Percentiles rank a stretch among this genome's conserved stretches.
Conservation (phyloP, 2,329 filamentous ascomycete species). For the Graphilbum fragrans region DNA sequence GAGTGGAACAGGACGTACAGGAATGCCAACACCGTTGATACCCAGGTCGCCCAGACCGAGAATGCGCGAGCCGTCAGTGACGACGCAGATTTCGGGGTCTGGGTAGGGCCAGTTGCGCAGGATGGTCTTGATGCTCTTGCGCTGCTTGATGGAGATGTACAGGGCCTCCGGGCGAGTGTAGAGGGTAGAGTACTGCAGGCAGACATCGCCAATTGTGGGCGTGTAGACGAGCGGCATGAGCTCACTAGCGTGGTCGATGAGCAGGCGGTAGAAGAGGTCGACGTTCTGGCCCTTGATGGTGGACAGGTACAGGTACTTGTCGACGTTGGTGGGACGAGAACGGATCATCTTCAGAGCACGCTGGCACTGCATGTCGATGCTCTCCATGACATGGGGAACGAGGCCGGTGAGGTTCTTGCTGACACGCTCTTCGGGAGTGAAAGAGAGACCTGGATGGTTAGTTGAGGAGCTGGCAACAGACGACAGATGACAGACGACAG, state of each 20-base stretch:
- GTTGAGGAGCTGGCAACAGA: no score
- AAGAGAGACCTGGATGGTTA: slow-evolving; percentile 41
- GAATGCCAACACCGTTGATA: slow-evolving; percentile 95
- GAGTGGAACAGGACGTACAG: no score
- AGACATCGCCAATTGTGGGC: slow-evolving; percentile 88
- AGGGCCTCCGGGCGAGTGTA: slow-evolving; percentile 92
- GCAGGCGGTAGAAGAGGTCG: slow-evolving; percentile 72
- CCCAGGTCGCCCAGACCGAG: slow-evolving; percentile 89
- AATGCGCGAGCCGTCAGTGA: slow-evolving; percentile 90
- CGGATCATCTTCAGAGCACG: slow-evolving; percentile 65
- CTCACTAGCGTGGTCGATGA: slow-evolving; percentile 63
- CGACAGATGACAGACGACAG: not conserved
- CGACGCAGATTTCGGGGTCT: slow-evolving; percentile 87
- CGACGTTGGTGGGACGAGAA: slow-evolving; percentile 55
- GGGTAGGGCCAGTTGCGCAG: slow-evolving; percentile 86
- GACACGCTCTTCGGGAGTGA: slow-evolving; percentile 51
- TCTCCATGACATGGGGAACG: slow-evolving; percentile 52
- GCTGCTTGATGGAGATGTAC: slow-evolving; percentile 93
- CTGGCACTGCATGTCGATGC: slow-evolving; percentile 45
- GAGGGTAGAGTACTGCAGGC: slow-evolving; percentile 88
- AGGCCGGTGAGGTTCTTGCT: slow-evolving; percentile 54
- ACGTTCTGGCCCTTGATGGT: slow-evolving; percentile 63
- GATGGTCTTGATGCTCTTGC: slow-evolving; percentile 78
- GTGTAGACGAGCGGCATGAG: slow-evolving; percentile 80
- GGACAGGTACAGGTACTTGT: slow-evolving; percentile 77